Evolutionary conservation across 148 eudicot genomes (phyloP).

Genomic region (Diospyros kaki): DNA sequence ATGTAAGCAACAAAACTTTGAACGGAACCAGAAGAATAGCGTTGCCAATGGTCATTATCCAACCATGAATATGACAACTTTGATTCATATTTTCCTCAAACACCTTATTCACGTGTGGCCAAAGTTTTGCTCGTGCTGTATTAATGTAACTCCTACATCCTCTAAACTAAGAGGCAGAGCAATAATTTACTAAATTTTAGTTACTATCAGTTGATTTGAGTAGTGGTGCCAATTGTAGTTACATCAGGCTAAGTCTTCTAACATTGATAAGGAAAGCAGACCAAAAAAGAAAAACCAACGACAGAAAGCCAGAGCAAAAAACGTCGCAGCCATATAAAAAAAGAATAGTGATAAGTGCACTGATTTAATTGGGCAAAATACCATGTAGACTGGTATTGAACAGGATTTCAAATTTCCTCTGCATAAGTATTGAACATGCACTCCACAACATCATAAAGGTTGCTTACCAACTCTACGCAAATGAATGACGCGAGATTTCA

Average conservation of each 20-base stretch:
- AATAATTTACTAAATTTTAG: neutral
- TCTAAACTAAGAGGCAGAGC: too few species aligned
- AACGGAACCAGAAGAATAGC: neutral
- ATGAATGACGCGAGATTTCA: too few species aligned
- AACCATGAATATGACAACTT: neutral
- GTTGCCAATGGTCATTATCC: neutral
- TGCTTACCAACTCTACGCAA: constrained; percentile 3
- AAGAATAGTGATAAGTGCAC: neutral
- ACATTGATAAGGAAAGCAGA: neutral
- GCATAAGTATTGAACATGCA: neutral
- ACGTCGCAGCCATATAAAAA: neutral
- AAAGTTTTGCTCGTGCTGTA: too few species aligned
- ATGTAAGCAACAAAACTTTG: neutral
- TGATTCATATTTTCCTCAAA: too few species aligned
- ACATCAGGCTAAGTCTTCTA: neutral
- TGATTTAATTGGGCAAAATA: too few species aligned
- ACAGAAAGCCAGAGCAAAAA: neutral
- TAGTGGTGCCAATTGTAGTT: neutral
- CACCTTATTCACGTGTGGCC: too few species aligned
- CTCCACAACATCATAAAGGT: neutral
- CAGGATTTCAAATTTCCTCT: neutral
- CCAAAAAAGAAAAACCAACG: neutral
- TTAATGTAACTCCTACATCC: too few species aligned
- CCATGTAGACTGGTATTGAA: too few species aligned
- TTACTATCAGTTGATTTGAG: neutral